These are phyloP conservation scores for Aspergillus chevalieri DNA, from an alignment of 2,329 filamentous ascomycete genomes.

Conservation along the genomic window DNA sequence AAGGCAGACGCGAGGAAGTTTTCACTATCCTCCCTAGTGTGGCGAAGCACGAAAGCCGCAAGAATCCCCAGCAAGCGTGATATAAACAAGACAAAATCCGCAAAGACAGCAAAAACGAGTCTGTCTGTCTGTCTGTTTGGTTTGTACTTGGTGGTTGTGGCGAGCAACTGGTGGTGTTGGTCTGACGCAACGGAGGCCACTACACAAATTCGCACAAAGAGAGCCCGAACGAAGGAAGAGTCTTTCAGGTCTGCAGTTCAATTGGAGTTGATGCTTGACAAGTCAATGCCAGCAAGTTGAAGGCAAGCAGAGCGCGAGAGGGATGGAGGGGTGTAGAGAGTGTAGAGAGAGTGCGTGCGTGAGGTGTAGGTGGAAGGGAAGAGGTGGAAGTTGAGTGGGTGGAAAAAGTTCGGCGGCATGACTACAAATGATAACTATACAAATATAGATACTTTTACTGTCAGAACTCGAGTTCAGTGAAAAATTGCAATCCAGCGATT, in stretches of 20 bases:
- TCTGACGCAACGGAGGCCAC: conserved; percentile 14
- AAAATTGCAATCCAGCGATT: neutral
- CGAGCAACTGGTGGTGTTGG: conserved; percentile 1
- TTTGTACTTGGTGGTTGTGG: too few species aligned
- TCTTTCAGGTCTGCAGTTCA: conserved; percentile 25
- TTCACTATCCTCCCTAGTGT: neutral
- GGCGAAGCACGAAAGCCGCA: neutral
- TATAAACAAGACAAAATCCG: neutral
- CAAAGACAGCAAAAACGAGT: neutral
- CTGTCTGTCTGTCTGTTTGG: too few species aligned
- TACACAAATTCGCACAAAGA: conserved; percentile 20
- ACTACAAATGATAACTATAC: neutral
- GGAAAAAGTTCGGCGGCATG: conserved; percentile 14
- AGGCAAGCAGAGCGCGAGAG: conserved; percentile 19
- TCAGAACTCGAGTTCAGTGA: too few species aligned
- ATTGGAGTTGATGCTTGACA: conserved; percentile 40
- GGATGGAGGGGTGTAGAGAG: conserved; percentile 18
- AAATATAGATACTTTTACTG: too few species aligned
- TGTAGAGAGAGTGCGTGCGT: conserved; percentile 12
- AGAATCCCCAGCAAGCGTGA: neutral
- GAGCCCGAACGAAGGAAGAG: conserved; percentile 5
- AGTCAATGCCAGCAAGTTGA: conserved; percentile 45
- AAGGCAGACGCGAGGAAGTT: neutral
- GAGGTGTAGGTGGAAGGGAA: conserved; percentile 14
- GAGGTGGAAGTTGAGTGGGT: neutral